Base-by-base conservation (phyloP, 306 rosid species). In the Oemleria cerasiformis region DNA sequence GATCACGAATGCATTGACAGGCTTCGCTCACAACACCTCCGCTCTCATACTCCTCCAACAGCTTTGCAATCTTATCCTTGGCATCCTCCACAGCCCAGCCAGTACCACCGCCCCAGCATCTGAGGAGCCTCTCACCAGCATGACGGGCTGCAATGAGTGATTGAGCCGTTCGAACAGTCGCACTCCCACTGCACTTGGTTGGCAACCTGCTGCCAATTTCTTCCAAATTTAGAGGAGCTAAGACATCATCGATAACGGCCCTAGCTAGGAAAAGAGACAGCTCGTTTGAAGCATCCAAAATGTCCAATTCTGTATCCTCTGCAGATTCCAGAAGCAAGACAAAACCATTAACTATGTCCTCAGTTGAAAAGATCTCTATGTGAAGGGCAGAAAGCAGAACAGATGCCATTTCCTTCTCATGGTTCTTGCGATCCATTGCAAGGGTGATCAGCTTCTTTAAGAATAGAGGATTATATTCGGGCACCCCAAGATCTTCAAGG, bases 31-130 rank as follows among this genome's bases (percentile, higher is more conserved):
- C 88, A 1, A 86, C 99, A 6, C 99, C 91, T 2, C 97, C 92
- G 2, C 96, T 89, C 74, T 94, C 99, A n/a, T 85, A 94, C 82
- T 94, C 99, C 85, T 94, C 99, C 45, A 94, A 59, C 39, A 94
- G 95, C 80, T 94, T 94, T 78, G 81, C 78, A 68, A 94, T 94
- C 88, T 94, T 94, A 82, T 94, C 99, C 83, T 94, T 94, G 0
- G 99, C 99, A 75, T 94, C 99, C 81, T 94, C 99, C 77, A 94
- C 99, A n/a, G 97, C 97, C 99, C 99, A 94, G 38, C 99, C 99
- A 17, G 96, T 94, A 38, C 99, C 97, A 39, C 99, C 99, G 39
- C 99, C 99, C 99, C 99, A 94, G 72, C 99, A 94, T 64, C 99
- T 81, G 84, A 94, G 75, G 47, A 94, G 83, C 83, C 99, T 85